Base-by-base conservation (phyloP, 257 asterid genomes). In the Solanum corneliomulleri region DNA sequence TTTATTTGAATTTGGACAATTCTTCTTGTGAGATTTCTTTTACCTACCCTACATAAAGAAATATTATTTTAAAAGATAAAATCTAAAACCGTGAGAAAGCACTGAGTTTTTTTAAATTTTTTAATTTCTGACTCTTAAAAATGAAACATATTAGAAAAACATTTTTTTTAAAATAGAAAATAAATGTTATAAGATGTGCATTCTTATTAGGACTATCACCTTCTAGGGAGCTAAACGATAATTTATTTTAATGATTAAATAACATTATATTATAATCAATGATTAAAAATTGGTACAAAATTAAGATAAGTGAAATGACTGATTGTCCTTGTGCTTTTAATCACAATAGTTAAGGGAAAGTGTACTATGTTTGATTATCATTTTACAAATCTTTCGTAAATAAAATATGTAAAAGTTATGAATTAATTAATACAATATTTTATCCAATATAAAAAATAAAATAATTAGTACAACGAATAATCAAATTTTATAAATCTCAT, bases 131-230 rank as follows among this genome's bases (percentile, higher is more conserved):
- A n/a, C 11, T 76, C 83, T 76, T 76, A 23, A 52, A 52, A 31
- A 76, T n/a, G 83, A 41, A 77, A n/a, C 23, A 44, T 13, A 9
- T 72, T 72, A 42, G 58, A n/a, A 42, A 42, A 66, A 27, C 16
- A 6, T 16, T 52, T 13, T 13, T 5, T 45, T n/a, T 76, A 39
- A 41, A 42, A 49, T n/a, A 62, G 81, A 85, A 84, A 18, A 74
- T 88, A 41, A 49, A 85, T 72, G 41, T 84, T 35, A 25, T 75
- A 31, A 78, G 58, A 82, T 72, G 84, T 87, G 87, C 88, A 85
- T 9, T 29, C 91, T 60, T 86, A 87, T 27, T 89, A 72, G 90
- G 91, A 87, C 64, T 85, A 13, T 71, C 90, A 85, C 84, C 62
- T 87, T 27, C 82, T 56, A 37, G 37, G n/a, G 29, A 60, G 84